Conservation (phyloP, 768 basidiomycete species). For the Asterophora parasitica region DNA sequence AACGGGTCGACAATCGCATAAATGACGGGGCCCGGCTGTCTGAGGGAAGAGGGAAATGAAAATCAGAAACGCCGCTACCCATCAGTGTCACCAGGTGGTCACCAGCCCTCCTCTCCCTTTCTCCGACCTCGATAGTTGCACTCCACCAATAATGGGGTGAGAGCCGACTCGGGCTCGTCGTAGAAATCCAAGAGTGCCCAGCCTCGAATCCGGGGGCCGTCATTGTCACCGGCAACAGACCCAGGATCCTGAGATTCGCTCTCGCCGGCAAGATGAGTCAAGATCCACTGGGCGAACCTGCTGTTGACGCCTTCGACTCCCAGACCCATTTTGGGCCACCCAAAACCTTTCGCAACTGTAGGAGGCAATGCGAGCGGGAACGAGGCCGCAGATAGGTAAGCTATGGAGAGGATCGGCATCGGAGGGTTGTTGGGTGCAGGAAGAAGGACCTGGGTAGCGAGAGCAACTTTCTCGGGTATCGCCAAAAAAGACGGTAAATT, state of each 20-base stretch:
- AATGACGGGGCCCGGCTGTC: too few relatives aligned
- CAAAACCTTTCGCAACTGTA: slow-evolving; percentile 74
- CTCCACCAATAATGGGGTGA: slow-evolving; percentile 69
- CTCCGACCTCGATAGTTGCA: slow-evolving; percentile 61
- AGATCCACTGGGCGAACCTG: slow-evolving; percentile 66
- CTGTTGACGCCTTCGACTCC: slow-evolving; percentile 87
- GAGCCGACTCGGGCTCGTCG: slow-evolving; percentile 47
- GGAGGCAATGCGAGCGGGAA: slow-evolving; percentile 80
- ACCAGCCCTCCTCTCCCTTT: slow-evolving; percentile 20
- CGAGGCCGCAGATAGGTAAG: slow-evolving; percentile 77
- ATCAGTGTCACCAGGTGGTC: neutral
- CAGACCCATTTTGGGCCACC: slow-evolving; percentile 70
- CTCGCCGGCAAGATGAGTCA: slow-evolving; percentile 42
- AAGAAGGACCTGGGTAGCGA: slow-evolving; percentile 50
- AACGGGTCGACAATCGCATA: too few relatives aligned
- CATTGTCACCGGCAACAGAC: slow-evolving; percentile 2
- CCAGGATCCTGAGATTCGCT: slow-evolving; percentile 12
- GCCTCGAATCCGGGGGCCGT: slow-evolving; percentile 54
- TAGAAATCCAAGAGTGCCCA: slow-evolving; percentile 79
- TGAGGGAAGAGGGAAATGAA: too few relatives aligned
- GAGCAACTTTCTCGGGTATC: slow-evolving; percentile 76
- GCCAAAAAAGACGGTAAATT: slow-evolving; percentile 70
- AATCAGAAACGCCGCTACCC: too few relatives aligned
- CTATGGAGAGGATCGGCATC: slow-evolving; percentile 57
- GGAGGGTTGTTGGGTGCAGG: slow-evolving; percentile 28